These are phyloP conservation scores for Trametes pubescens DNA, from an alignment of 1,284 basidiomycete genomes.

Conservation along the genomic window DNA sequence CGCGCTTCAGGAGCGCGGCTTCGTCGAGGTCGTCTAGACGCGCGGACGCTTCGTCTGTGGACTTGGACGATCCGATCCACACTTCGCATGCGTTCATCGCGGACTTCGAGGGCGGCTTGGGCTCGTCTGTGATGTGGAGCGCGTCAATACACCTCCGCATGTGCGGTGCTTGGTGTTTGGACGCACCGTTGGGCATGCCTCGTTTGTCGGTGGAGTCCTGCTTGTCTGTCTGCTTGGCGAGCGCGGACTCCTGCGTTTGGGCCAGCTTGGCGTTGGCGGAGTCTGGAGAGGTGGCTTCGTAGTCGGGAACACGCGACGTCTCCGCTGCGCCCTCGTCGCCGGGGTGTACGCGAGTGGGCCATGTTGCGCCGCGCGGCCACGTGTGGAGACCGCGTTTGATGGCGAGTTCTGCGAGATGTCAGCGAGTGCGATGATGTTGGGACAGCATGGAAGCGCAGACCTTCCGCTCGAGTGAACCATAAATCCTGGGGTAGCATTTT, in stretches of 20 bases:
- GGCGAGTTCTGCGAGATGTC: slow-evolving; percentile 43
- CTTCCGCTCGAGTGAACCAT: slow-evolving; percentile 51
- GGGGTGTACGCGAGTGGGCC: slow-evolving; percentile 41
- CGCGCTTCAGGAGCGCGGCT: slow-evolving; percentile 44
- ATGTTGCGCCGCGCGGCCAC: slow-evolving; percentile 48
- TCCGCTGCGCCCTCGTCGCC: slow-evolving; percentile 21
- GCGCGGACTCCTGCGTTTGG: slow-evolving; percentile 36
- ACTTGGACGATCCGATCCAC: slow-evolving; percentile 51
- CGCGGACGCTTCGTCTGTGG: slow-evolving; percentile 38
- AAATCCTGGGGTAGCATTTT: slow-evolving; percentile 40
- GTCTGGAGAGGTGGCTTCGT: slow-evolving; percentile 23
- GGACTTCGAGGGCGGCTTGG: neutral
- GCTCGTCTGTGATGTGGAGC: neutral
- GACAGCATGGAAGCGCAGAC: slow-evolving; percentile 23
- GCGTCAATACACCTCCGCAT: neutral
- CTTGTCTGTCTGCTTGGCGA: slow-evolving; percentile 37
- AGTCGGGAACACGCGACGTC: slow-evolving; percentile 13
- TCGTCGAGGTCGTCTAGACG: slow-evolving; percentile 48
- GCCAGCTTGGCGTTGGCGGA: slow-evolving; percentile 38
- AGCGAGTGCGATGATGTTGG: neutral
- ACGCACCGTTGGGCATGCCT: slow-evolving; percentile 32
- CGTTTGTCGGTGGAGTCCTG: slow-evolving; percentile 30
- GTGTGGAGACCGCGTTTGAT: slow-evolving; percentile 43
- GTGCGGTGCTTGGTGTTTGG: neutral
- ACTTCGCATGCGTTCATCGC: slow-evolving; percentile 45